A percentile compares a stretch with the other conserved stretches of the same genome.
Evolutionary conservation across 352 stramenopile genomes (phyloP).

Genomic region (Phytophthora niederhauseri): DNA sequence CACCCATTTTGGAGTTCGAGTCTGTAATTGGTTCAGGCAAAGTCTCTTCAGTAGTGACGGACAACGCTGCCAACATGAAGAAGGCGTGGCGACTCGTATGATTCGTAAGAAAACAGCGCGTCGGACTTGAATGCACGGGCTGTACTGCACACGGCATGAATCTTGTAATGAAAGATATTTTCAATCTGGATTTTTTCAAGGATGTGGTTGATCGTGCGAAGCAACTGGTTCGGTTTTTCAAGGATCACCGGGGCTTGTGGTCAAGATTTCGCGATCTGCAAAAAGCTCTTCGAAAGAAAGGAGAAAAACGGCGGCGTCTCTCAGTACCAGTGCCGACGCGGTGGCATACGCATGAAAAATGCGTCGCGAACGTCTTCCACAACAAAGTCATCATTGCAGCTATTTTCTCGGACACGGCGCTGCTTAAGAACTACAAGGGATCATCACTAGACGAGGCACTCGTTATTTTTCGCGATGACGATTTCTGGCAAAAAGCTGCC

Average conservation of each 20-base stretch:
- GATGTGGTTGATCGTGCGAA: neutral
- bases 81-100: neutral
- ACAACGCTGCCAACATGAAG: slow-evolving; percentile 21
- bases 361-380: slow-evolving; percentile 3
- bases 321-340: slow-evolving; percentile 8
- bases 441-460: neutral
- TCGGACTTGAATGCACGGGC: slow-evolving; percentile 12
- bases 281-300: neutral
- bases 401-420: slow-evolving; percentile 4
- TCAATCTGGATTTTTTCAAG: slow-evolving; percentile 8
- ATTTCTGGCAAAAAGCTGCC: neutral
- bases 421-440: slow-evolving; percentile 4
- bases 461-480: neutral
- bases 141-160: slow-evolving; percentile 22
- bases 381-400: slow-evolving; percentile 8
- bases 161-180: slow-evolving; percentile 29
- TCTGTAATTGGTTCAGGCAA: neutral
- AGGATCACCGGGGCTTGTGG: slow-evolving; percentile 3
- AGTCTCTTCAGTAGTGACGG: slow-evolving; percentile 4
- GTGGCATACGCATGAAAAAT: slow-evolving; percentile 25
- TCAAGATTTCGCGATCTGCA: slow-evolving; percentile 2
- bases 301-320: neutral
- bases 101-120: neutral
- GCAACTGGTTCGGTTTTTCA: slow-evolving; percentile 2
- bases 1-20: slow-evolving; percentile 8